Evolutionary conservation across 768 basidiomycete genomes (phyloP).

Genomic region (Calocera cornea): DNA sequence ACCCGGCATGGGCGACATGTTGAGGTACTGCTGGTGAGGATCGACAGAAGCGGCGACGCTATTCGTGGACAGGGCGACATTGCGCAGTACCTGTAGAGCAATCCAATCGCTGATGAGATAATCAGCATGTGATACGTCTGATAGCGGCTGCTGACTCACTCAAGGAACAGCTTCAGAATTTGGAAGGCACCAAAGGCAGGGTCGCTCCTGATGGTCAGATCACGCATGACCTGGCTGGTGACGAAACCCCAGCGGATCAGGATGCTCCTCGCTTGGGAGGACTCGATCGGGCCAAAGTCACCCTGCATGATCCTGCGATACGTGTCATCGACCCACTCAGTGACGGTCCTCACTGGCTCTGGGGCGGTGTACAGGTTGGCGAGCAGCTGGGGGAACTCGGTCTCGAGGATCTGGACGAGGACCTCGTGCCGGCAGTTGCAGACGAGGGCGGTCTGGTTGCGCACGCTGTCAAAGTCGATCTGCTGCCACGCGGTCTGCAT

Average conservation of each 20-base stretch:
- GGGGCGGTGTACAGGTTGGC: constrained; percentile 55
- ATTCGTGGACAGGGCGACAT: constrained; percentile 77
- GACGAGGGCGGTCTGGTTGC: constrained; percentile 84
- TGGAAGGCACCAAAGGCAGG: constrained; percentile 88
- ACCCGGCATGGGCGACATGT: constrained; percentile 77
- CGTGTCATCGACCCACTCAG: constrained; percentile 75
- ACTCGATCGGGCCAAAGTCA: constrained; percentile 3
- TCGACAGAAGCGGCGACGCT: constrained; percentile 86
- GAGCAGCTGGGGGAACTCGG: constrained; percentile 67
- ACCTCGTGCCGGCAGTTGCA: constrained; percentile 89
- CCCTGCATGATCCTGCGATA: neutral
- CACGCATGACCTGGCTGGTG: constrained; percentile 84
- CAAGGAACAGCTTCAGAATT: constrained; percentile 78
- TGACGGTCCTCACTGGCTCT: constrained; percentile 74
- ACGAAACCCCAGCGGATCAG: constrained; percentile 88
- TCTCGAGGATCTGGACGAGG: constrained; percentile 68
- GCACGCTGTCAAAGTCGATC: constrained; percentile 80
- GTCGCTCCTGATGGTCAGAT: constrained; percentile 86
- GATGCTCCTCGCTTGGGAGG: constrained; percentile 44
- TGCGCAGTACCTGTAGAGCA: constrained; percentile 73
- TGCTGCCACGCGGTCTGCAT: constrained; percentile 82
- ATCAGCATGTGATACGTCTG: neutral
- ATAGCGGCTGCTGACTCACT: constrained; percentile 37
- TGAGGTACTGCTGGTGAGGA: constrained; percentile 78
- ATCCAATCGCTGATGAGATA: constrained; percentile 62